Evolutionary conservation across 305 asterid species (phyloP).

Genomic region (Ilex paraguariensis): DNA sequence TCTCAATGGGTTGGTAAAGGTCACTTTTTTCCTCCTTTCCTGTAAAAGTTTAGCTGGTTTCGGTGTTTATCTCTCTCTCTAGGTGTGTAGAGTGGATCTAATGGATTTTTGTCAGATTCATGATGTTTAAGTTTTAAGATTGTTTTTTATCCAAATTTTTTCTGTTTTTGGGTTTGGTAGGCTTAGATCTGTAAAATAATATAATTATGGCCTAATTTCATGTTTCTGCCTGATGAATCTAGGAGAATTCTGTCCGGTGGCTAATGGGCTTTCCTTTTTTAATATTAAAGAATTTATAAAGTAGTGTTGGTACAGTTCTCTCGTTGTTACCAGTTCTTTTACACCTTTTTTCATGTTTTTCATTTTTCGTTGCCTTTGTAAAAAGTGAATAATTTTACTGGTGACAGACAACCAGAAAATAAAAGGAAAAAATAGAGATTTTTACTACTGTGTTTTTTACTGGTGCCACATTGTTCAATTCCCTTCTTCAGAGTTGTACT

Average conservation of each 20-base stretch:
- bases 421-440: conserved; percentile 16
- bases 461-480: no score
- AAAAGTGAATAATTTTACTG: conserved; percentile 40
- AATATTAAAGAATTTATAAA: no score
- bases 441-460: neutral
- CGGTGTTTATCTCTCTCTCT: neutral
- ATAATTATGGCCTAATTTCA: no score
- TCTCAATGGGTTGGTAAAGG: conserved; percentile 18
- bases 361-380: conserved; percentile 26
- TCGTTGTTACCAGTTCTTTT: conserved; percentile 30
- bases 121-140: no score
- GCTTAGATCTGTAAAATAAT: no score
- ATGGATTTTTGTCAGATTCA: no score
- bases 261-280: neutral
- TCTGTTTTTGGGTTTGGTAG: neutral
- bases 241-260: conserved; percentile 8
- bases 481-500: conserved; percentile 19
- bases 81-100: neutral
- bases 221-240: no score
- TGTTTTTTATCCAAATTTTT: no score
- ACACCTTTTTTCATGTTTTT: conserved; percentile 23
- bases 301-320: conserved; percentile 13
- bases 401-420: conserved; percentile 18
- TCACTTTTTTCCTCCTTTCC: conserved; percentile 18
- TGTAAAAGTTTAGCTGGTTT: conserved; percentile 7